These are phyloP conservation scores for Vaccinium macrocarpon DNA, from an alignment of 148 eudicot genomes.

Conservation along the genomic window DNA sequence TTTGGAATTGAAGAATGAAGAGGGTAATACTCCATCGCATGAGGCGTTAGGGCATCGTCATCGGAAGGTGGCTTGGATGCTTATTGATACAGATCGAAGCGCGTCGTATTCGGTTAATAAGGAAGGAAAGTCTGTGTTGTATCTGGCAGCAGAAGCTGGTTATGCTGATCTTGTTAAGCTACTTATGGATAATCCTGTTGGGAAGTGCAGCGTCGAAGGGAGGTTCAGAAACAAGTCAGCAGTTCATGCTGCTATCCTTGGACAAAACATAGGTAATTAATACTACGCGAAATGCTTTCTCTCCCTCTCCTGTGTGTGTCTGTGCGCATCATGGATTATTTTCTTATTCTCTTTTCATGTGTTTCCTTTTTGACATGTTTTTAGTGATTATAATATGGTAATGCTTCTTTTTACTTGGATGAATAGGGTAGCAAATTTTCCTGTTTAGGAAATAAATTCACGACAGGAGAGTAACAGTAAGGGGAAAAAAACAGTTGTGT, in stretches of 20 bases:
- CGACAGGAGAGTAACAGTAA: too few relatives aligned
- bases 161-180: slow-evolving; percentile 19
- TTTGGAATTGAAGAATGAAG: slow-evolving; percentile 18
- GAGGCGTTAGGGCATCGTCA: slow-evolving; percentile 26
- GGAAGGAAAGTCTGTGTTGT: slow-evolving; percentile 31
- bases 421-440: too few relatives aligned
- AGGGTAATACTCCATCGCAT: slow-evolving; percentile 30
- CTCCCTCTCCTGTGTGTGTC: neutral
- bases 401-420: too few relatives aligned
- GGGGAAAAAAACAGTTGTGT: too few relatives aligned
- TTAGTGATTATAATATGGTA: too few relatives aligned
- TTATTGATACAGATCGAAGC: slow-evolving; percentile 17
- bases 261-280: slow-evolving; percentile 18
- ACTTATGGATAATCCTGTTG: slow-evolving; percentile 26
- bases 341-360: too few relatives aligned
- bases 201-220: slow-evolving; percentile 6
- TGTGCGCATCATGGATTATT: too few relatives aligned
- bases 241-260: slow-evolving; percentile 31
- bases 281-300: neutral
- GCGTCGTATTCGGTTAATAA: slow-evolving; percentile 20
- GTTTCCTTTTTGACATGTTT: too few relatives aligned
- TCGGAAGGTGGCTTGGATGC: slow-evolving; percentile 20
- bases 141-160: slow-evolving; percentile 35
- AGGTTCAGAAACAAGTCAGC: slow-evolving; percentile 21
- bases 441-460: too few relatives aligned